These are phyloP conservation scores for Cordyceps militaris DNA, from an alignment of 2,329 filamentous ascomycete species.

Conservation along the genomic window DNA sequence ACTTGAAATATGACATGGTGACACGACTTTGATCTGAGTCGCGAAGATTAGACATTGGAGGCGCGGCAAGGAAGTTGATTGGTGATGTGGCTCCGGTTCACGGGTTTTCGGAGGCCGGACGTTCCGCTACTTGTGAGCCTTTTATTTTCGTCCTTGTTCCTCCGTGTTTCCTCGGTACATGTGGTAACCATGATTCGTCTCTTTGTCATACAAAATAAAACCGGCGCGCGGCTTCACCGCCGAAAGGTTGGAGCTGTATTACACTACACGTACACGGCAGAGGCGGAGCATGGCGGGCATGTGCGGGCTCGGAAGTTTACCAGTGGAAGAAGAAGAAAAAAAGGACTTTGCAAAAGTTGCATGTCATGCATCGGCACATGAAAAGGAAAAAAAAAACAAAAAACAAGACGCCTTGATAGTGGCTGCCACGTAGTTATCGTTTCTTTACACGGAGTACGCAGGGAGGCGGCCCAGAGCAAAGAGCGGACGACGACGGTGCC, in stretches of 20 bases:
- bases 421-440: no score
- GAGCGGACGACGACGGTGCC: no score
- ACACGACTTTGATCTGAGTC: neutral
- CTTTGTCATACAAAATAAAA: no score
- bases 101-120: no score
- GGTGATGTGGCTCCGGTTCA: neutral
- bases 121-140: neutral
- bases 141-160: neutral
- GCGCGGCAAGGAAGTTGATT: neutral
- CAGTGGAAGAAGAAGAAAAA: neutral
- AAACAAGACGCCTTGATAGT: no score
- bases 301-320: neutral
- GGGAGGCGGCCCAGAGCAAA: no score
- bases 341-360: neutral
- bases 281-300: neutral
- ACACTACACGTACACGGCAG: neutral
- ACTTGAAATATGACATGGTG: neutral
- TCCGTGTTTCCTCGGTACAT: neutral
- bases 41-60: neutral
- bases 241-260: neutral
- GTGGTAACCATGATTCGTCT: neutral
- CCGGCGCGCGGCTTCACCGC: neutral
- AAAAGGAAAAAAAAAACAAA: no score
- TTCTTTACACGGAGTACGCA: no score
- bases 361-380: neutral